Conservation (phyloP, 768 basidiomycete species). For the Hygrophoropsis aurantiaca region DNA sequence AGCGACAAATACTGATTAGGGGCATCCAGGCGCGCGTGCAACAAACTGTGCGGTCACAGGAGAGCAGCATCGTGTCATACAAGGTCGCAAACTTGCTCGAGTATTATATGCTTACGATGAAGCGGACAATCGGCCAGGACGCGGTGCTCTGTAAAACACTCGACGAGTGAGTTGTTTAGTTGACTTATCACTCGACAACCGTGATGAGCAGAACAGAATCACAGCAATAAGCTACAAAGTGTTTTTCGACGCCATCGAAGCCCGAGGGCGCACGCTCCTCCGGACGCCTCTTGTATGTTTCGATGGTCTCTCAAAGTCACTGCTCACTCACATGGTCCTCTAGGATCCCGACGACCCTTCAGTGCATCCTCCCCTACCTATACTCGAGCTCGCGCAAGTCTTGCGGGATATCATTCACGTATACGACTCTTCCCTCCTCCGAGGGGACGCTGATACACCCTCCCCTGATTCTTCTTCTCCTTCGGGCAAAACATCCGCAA, state of each 20-base stretch:
- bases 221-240: constrained; percentile 77
- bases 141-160: constrained; percentile 76
- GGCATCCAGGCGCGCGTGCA: constrained; percentile 73
- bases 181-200: constrained; percentile 1
- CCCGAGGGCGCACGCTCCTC: constrained; percentile 70
- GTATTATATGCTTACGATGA: constrained; percentile 93
- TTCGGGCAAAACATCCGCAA: constrained; percentile 11
- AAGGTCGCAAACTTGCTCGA: constrained; percentile 94
- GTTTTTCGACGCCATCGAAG: constrained; percentile 86
- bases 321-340: neutral
- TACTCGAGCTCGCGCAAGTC: constrained; percentile 82
- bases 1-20: constrained; percentile 1
- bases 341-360: constrained; percentile 72
- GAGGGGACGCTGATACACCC: constrained; percentile 41
- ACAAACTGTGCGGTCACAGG: constrained; percentile 91
- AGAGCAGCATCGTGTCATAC: constrained; percentile 89
- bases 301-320: neutral
- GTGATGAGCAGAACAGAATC: constrained; percentile 50
- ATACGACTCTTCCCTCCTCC: constrained; percentile 83
- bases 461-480: neutral
- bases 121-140: constrained; percentile 83
- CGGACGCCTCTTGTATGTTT: constrained; percentile 54
- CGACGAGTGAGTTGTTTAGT: constrained; percentile 67
- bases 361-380: constrained; percentile 68
- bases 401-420: constrained; percentile 88